Evolutionary conservation across 352 stramenopile species (phyloP), one percentile per base, ranked within the genome.

Genomic region (Peronospora farinosa): DNA sequence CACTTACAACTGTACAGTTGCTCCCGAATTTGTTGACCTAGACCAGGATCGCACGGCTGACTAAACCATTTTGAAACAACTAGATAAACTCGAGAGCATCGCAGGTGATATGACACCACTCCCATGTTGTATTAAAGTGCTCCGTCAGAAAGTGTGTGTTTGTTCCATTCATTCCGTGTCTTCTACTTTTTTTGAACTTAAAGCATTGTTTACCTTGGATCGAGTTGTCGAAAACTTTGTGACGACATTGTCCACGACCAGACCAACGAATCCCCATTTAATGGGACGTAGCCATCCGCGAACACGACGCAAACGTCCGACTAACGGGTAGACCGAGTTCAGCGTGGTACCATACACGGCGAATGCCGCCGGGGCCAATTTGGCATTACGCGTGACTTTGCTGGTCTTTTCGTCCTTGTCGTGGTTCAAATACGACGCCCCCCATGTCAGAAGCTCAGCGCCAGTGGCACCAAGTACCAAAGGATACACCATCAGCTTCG

Each of bases 271-370:
- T 32, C 60, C 60, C 60, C 60, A 69, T 28, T 69, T 69, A 6
- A 69, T 11, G 0, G 60, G 60, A 8, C 60, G 55, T 1, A 69
- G 13, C 36, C 39, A 65, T 10, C 35, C 35, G 6, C 56, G 60
- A 8, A 63, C 27, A 13, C 55, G 60, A 43, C 56, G 60, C 46
- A 48, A 65, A 36, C 37, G 60, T 40, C 60, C 60, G 5, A 50
- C 50, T 9, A 63, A 21, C 7, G 60, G 60, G 33, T 69, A 58
- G 12, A 69, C 60, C 7, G 53, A 44, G 45, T 69, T 69, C 1
- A 69, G 43, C 19, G 56, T 62, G 10, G 38, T 57, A 16, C 60
- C 60, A 37, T 65, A 69, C 7, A 69, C 31, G 7, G 51, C 55
- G 13, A 69, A 69, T 3, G 50, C 60, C 9, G 51, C 51, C 9